Evolutionary conservation across 805 yeast species (phyloP).

Genomic region (Candida palmyrensis): DNA sequence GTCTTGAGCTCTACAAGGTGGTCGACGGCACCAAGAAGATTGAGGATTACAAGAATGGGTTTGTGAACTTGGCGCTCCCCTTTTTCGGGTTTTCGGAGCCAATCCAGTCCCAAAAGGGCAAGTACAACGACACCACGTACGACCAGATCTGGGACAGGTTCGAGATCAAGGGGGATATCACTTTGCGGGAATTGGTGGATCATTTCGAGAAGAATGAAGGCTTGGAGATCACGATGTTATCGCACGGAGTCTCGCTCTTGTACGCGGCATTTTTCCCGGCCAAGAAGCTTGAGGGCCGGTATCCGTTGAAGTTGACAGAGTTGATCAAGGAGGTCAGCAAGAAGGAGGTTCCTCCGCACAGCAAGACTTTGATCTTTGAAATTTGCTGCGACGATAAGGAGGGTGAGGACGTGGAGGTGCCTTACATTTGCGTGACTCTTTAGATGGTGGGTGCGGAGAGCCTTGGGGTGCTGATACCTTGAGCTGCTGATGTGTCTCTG

Average conservation of each 20-base stretch:
- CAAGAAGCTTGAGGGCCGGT: constrained; percentile 78
- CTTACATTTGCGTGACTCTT: constrained; percentile 63
- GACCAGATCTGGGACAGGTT: constrained; percentile 97
- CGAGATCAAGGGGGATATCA: constrained; percentile 71
- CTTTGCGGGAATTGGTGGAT: constrained; percentile 67
- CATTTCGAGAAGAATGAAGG: constrained; percentile 80
- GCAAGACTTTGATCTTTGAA: constrained; percentile 77
- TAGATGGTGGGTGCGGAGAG: no score
- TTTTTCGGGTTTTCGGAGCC: constrained; percentile 98
- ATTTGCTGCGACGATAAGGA: constrained; percentile 86
- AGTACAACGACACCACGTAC: constrained; percentile 71
- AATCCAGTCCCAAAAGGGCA: constrained; percentile 74
- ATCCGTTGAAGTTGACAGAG: constrained; percentile 60
- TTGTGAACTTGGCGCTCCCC: constrained; percentile 86
- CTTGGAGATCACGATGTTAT: constrained; percentile 83
- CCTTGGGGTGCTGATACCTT: no score
- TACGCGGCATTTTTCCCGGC: constrained; percentile 95
- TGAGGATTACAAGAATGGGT: constrained; percentile 90
- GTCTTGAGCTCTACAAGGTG: constrained; percentile 88
- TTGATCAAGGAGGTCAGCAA: constrained; percentile 82
- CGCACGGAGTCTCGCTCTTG: constrained; percentile 82
- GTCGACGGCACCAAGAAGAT: constrained; percentile 68
- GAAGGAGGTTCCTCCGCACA: constrained; percentile 70
- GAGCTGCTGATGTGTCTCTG: no score
- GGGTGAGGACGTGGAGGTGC: constrained; percentile 96